Conservation (phyloP, 2,329 filamentous ascomycete genomes). For the Colletotrichum simmondsii region DNA sequence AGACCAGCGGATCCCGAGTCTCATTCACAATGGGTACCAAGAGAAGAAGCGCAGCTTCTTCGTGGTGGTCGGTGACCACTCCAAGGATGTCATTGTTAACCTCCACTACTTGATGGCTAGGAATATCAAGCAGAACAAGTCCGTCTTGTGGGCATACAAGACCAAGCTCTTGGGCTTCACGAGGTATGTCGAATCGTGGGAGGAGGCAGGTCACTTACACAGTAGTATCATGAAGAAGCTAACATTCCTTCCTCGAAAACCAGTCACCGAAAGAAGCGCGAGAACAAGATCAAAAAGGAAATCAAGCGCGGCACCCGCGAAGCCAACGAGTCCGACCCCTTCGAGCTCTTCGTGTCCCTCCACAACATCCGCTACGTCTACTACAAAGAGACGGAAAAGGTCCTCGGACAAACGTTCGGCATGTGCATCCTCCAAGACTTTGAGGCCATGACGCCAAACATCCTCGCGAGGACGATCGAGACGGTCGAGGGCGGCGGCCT, state of each 20-base stretch:
- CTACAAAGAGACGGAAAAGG: constrained; percentile 99
- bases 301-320: constrained; percentile 95
- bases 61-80: constrained; percentile 91
- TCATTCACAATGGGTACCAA: constrained; percentile 90
- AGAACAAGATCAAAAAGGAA: constrained; percentile 98
- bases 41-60: constrained; percentile 99
- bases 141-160: constrained; percentile 98
- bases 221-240: background rate
- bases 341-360: constrained; percentile 95
- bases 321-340: constrained; percentile 91
- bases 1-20: constrained; percentile 88
- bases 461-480: constrained; percentile 93
- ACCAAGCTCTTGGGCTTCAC: constrained; percentile 96
- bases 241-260: constrained; percentile 40
- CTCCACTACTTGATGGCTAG: constrained; percentile 92
- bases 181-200: constrained; percentile 55
- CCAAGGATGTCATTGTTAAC: constrained; percentile 97
- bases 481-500: constrained; percentile 97
- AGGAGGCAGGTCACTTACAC: background rate
- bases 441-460: constrained; percentile 96
- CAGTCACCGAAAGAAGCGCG: constrained; percentile 94
- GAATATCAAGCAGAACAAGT: constrained; percentile 91
- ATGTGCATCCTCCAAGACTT: constrained; percentile 99
- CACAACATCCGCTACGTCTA: constrained; percentile 99
- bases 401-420: constrained; percentile 96